phyloP scores from a whole-genome alignment of 176 grass and related monocot genomes.

The Dactylis glomerata region DNA sequence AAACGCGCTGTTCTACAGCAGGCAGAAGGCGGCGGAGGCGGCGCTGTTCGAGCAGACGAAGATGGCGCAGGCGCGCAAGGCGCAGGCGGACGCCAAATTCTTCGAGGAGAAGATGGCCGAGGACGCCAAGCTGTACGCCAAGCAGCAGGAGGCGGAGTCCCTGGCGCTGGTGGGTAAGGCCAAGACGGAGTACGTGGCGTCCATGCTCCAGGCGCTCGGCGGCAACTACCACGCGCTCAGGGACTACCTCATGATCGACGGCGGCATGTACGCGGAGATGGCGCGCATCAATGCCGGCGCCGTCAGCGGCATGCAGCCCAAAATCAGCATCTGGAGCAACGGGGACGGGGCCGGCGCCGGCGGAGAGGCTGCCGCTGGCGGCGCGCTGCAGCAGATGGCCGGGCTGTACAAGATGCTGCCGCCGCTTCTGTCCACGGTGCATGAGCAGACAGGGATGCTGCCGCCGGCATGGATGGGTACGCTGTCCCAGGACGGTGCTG shows the following conservation, averaged over 20 bases:
- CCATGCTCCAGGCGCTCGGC: constrained; percentile 8
- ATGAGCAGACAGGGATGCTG: constrained; percentile 5
- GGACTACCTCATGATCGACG: constrained; percentile 11
- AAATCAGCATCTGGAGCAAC: constrained; percentile 4
- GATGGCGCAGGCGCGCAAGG: constrained; percentile 48
- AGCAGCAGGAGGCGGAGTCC: neutral
- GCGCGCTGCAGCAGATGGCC: neutral
- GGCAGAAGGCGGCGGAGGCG: constrained; percentile 3
- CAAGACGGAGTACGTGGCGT: constrained; percentile 8
- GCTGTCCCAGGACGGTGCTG: neutral
- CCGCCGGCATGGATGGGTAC: neutral
- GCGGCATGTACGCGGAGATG: neutral
- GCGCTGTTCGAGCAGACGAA: neutral
- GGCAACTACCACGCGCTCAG: constrained; percentile 11
- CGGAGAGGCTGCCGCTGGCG: neutral
- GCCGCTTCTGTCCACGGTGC: neutral
- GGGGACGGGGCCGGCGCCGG: neutral
- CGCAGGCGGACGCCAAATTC: constrained; percentile 55
- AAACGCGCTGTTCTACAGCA: neutral
- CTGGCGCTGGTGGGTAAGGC: neutral
- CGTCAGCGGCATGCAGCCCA: neutral
- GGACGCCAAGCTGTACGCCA: constrained; percentile 58
- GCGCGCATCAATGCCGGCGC: neutral
- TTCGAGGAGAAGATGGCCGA: constrained; percentile 67
- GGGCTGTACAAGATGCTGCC: constrained; percentile 6